Evolutionary conservation across 805 yeast genomes (phyloP).

Genomic region (Blastobotrys mokoenaii): DNA sequence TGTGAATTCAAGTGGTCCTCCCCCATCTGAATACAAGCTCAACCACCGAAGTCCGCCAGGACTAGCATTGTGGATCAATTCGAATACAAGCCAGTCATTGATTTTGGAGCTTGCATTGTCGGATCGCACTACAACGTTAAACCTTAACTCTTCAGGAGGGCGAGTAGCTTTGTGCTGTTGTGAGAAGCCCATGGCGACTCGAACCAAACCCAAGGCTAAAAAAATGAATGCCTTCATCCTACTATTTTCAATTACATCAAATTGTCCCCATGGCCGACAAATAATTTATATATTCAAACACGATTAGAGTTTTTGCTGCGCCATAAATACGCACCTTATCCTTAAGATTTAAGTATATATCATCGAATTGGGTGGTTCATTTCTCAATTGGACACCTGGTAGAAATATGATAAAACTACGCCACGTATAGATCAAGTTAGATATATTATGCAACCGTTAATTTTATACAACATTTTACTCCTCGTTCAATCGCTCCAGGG

Average conservation of each 20-base stretch:
- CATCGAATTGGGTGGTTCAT: not conserved
- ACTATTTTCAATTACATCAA: too few species aligned
- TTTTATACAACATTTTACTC: slow-evolving; percentile 8
- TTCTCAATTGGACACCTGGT: too few species aligned
- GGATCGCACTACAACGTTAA: not conserved
- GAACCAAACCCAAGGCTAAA: not conserved
- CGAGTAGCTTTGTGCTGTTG: not conserved
- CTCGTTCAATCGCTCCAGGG: slow-evolving; percentile 52
- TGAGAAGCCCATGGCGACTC: not conserved
- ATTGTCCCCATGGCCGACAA: too few species aligned
- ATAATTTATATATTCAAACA: not conserved
- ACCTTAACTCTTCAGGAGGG: not conserved
- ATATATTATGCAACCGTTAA: not conserved
- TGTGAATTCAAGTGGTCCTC: not conserved
- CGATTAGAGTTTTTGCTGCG: not conserved
- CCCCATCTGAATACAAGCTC: not conserved
- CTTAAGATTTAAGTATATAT: too few species aligned
- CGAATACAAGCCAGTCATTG: not conserved
- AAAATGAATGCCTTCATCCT: too few species aligned
- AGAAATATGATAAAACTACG: too few species aligned
- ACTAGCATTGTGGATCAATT: not conserved
- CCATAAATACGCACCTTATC: too few species aligned
- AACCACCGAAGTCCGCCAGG: not conserved
- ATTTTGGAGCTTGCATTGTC: not conserved
- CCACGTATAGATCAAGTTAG: too few species aligned